These are phyloP conservation scores for Gliomastix tumulicola DNA, from an alignment of 2,329 filamentous ascomycete species.

Conservation along the genomic window DNA sequence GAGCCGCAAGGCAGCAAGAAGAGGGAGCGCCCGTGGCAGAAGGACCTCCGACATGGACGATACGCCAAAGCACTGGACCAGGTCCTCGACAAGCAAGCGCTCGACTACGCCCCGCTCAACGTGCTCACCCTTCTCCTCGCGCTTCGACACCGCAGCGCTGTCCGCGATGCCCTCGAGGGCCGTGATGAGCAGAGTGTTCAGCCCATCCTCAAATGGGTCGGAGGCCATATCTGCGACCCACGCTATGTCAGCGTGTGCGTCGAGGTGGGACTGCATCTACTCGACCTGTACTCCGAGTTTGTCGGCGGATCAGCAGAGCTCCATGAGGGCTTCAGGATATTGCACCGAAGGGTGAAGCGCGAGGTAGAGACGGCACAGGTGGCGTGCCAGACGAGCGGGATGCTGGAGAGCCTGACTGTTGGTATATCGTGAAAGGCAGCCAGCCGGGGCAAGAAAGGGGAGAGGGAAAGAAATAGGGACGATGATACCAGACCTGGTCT, in stretches of 20 bases:
- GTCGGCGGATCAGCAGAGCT: constrained; percentile 68
- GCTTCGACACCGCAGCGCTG: constrained; percentile 78
- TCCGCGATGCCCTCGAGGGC: constrained; percentile 71
- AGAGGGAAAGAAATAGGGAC: too few relatives aligned
- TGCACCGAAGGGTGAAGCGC: constrained; percentile 64
- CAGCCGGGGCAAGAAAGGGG: background rate
- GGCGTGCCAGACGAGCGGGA: constrained; percentile 75
- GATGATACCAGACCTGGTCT: too few relatives aligned
- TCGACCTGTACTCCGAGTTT: constrained; percentile 83
- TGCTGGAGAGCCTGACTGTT: constrained; percentile 66
- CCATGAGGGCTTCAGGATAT: constrained; percentile 58
- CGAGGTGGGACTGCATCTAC: constrained; percentile 72
- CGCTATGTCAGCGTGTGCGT: constrained; percentile 74
- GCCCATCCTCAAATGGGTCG: constrained; percentile 78
- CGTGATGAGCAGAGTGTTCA: constrained; percentile 76
- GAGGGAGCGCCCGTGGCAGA: constrained; percentile 72
- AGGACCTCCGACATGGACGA: constrained; percentile 68
- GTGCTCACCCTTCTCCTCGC: constrained; percentile 75
- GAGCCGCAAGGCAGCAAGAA: constrained; percentile 43
- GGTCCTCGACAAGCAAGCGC: constrained; percentile 51
- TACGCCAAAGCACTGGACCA: constrained; percentile 75
- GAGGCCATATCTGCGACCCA: constrained; percentile 74
- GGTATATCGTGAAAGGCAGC: constrained; percentile 16
- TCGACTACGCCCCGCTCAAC: constrained; percentile 51
- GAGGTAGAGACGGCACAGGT: constrained; percentile 81